Base-by-base conservation (phyloP, 495 filamentous ascomycete species). In the Xylaria flabelliformis region DNA sequence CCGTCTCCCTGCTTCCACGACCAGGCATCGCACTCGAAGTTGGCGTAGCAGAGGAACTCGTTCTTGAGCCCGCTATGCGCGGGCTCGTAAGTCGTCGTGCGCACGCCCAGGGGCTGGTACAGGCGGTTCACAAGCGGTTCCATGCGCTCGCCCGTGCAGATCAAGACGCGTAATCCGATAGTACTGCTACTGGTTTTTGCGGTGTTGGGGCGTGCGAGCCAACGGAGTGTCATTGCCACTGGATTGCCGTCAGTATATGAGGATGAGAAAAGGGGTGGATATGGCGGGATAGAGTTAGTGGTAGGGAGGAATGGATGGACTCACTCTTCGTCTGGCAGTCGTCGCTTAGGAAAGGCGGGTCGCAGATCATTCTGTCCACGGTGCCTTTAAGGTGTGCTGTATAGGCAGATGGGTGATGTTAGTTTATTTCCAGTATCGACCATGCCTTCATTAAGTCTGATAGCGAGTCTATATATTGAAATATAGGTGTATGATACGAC, bases 301-400 rank as follows among this genome's bases (percentile, higher is more conserved):
- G 4, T 39, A 21, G 15, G 26, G 51, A 42, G 24, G 64, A 26
- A 5, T 21, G 29, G 15, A 41, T 51, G 58, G 5, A 76, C 79
- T 44, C 76, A 91, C 91, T 82, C 84, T 94, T 94, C 0, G 92
- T 93, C 73, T 95, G 93, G 78, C 93, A 95, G 72, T 95, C 91
- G 73, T 91, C 86, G 74, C 87, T 91, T 9, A 95, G 81, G 72
- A 95, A 95, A 2, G 93, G 93, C 0, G 93, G 93, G 79, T 95
- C 93, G 72, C 86, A 86, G 69, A 94, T 89, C 68, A 95, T 85
- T 56, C 89, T 83, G 78, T 93, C 88, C 48, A 88, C 88, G 41
- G 77, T 82, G 24, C 87, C 89, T 76, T 93, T 93, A 29, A 94
- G 76, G 17, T 88, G 78, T 4, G 76, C 82, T 85, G 8, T 61